phyloP scores from a whole-genome alignment of 805 yeast species.

The Ogataea methanolica region DNA sequence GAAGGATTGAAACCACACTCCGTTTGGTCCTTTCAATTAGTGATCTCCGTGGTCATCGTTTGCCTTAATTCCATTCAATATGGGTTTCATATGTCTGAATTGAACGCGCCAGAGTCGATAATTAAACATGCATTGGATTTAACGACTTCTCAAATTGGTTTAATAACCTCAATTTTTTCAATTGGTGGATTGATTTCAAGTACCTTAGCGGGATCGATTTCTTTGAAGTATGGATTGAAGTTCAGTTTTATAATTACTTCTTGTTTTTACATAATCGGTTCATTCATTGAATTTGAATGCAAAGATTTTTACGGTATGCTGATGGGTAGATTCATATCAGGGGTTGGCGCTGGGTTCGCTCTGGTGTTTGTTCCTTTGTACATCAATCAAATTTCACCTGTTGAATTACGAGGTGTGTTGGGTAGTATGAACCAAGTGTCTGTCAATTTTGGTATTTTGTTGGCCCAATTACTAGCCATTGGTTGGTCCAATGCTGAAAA shows the following conservation, averaged over 20 bases:
- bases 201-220: conserved; percentile 56
- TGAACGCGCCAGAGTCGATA: conserved; percentile 81
- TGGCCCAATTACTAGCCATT: conserved; percentile 74
- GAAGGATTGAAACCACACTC: conserved; percentile 1
- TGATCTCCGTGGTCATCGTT: conserved; percentile 48
- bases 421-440: conserved; percentile 90
- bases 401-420: conserved; percentile 61
- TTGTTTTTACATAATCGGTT: conserved; percentile 53
- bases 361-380: conserved; percentile 82
- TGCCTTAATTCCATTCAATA: conserved; percentile 82
- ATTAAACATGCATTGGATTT: conserved; percentile 28
- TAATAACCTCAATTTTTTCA: conserved; percentile 73
- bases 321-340: conserved; percentile 72
- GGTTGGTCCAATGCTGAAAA: conserved; percentile 55
- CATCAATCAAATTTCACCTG: conserved; percentile 77
- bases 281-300: conserved; percentile 52
- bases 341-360: conserved; percentile 83
- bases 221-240: conserved; percentile 65
- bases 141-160: conserved; percentile 52
- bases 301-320: conserved; percentile 39
- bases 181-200: conserved; percentile 84
- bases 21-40: conserved; percentile 31
- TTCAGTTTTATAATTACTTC: conserved; percentile 48
- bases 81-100: conserved; percentile 93
- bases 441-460: conserved; percentile 77